Evolutionary conservation across 352 stramenopile species (phyloP).

Genomic region (Elongisporangium anandrum): DNA sequence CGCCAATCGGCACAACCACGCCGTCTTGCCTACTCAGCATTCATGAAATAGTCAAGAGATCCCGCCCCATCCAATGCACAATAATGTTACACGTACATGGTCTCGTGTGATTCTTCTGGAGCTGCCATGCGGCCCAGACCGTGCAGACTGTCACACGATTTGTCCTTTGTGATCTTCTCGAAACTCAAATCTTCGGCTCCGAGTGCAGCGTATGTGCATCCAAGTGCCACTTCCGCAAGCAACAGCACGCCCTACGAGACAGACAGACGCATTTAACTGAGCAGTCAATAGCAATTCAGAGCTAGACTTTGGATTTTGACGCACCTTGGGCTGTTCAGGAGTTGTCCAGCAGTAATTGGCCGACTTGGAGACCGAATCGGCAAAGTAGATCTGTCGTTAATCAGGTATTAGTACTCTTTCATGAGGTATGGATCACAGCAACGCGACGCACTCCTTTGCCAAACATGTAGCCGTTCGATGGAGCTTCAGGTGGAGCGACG

Average conservation of each 20-base stretch:
- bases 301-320: neutral
- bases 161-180: conserved; percentile 21
- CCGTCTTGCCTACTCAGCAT: conserved; percentile 29
- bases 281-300: neutral
- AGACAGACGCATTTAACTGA: conserved; percentile 1
- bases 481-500: conserved; percentile 75
- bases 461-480: conserved; percentile 78
- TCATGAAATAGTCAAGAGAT: neutral
- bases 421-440: neutral
- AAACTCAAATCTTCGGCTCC: conserved; percentile 56
- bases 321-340: conserved; percentile 46
- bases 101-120: conserved; percentile 32
- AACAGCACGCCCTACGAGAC: conserved; percentile 42
- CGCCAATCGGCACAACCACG: conserved; percentile 49
- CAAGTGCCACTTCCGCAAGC: conserved; percentile 61
- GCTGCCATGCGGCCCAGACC: conserved; percentile 56
- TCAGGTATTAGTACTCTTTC: conserved; percentile 3
- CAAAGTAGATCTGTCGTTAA: conserved; percentile 73
- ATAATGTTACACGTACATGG: conserved; percentile 19
- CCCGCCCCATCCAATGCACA: neutral
- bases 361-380: conserved; percentile 77
- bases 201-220: conserved; percentile 34
- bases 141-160: conserved; percentile 38
- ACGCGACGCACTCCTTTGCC: conserved; percentile 68
- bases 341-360: conserved; percentile 82